phyloP scores from a whole-genome alignment of 2,329 filamentous ascomycete species.

The Talaromyces sp. region DNA sequence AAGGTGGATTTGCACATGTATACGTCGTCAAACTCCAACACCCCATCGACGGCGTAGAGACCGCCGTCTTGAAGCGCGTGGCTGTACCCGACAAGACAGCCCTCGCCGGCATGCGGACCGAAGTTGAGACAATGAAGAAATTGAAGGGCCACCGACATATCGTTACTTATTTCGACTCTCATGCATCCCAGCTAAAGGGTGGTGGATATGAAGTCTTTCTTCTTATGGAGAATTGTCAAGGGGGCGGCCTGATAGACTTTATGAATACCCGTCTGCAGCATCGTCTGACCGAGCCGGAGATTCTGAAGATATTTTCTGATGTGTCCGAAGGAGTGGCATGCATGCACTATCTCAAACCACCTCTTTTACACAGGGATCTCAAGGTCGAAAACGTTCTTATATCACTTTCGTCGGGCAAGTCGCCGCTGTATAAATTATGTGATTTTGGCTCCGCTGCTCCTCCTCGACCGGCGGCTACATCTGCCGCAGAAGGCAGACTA shows the following conservation, averaged over 20 bases:
- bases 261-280: slow-evolving; percentile 99
- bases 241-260: slow-evolving; percentile 95
- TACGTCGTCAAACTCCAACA: slow-evolving; percentile 87
- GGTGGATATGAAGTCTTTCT: slow-evolving; percentile 97
- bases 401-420: slow-evolving; percentile 57
- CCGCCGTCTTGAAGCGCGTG: slow-evolving; percentile 87
- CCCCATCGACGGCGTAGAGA: slow-evolving; percentile 71
- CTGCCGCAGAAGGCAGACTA: slow-evolving; percentile 80
- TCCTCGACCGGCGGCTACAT: slow-evolving; percentile 78
- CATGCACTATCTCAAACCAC: slow-evolving; percentile 97
- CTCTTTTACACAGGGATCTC: slow-evolving; percentile 85
- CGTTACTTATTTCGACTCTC: slow-evolving; percentile 97
- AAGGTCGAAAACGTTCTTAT: slow-evolving; percentile 99
- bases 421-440: slow-evolving; percentile 86
- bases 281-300: slow-evolving; percentile 93
- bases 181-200: slow-evolving; percentile 87
- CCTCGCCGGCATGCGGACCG: slow-evolving; percentile 91
- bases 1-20: slow-evolving; percentile 96
- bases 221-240: slow-evolving; percentile 96
- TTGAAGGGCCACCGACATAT: slow-evolving; percentile 94
- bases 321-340: slow-evolving; percentile 94
- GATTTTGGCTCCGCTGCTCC: slow-evolving; percentile 92
- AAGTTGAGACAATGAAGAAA: slow-evolving; percentile 99
- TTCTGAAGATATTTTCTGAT: slow-evolving; percentile 93
- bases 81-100: slow-evolving; percentile 95